Percentiles rank a stretch among this genome's conserved stretches.
Conservation (phyloP, 208 protist genomes). For the Wallacemonas sp. region DNA sequence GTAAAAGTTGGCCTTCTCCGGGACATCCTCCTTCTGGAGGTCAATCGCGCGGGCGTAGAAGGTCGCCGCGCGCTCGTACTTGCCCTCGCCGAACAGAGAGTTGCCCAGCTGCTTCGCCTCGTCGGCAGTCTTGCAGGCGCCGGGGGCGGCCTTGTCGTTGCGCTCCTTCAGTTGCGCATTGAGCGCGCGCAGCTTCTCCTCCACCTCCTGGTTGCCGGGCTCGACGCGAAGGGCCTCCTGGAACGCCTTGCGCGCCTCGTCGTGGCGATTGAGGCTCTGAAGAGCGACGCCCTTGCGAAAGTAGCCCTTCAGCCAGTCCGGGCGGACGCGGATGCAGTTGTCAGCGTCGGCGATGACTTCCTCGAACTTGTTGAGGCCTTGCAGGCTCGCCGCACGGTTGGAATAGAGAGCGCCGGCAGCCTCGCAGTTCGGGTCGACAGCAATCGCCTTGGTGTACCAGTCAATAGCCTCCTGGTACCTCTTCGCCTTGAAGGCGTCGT, state of each 20-base stretch:
- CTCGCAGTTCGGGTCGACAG: constrained; percentile 73
- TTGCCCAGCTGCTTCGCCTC: constrained; percentile 90
- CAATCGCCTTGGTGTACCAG: constrained; percentile 92
- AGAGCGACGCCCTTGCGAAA: constrained; percentile 88
- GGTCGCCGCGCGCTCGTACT: constrained; percentile 84
- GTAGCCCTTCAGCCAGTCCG: constrained; percentile 91
- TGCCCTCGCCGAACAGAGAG: constrained; percentile 86
- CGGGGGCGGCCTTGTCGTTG: constrained; percentile 81
- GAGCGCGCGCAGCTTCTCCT: constrained; percentile 69
- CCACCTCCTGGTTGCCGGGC: constrained; percentile 77
- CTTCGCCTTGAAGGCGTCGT: constrained; percentile 90
- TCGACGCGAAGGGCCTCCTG: constrained; percentile 77
- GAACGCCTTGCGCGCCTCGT: constrained; percentile 86
- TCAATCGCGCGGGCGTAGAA: constrained; percentile 93
- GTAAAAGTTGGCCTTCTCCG: constrained; percentile 88
- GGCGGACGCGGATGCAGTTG: constrained; percentile 82
- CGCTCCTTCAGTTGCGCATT: constrained; percentile 73
- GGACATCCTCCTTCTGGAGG: constrained; percentile 56
- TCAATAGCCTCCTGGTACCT: constrained; percentile 88
- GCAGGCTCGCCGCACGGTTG: constrained; percentile 89
- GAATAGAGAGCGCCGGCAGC: constrained; percentile 83
- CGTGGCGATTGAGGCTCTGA: constrained; percentile 62
- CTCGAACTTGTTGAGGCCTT: constrained; percentile 67
- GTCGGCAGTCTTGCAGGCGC: constrained; percentile 76
- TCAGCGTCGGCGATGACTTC: constrained; percentile 83